These are phyloP conservation scores for Leccinum variicolor DNA, from an alignment of 768 basidiomycete genomes.

Conservation along the genomic window DNA sequence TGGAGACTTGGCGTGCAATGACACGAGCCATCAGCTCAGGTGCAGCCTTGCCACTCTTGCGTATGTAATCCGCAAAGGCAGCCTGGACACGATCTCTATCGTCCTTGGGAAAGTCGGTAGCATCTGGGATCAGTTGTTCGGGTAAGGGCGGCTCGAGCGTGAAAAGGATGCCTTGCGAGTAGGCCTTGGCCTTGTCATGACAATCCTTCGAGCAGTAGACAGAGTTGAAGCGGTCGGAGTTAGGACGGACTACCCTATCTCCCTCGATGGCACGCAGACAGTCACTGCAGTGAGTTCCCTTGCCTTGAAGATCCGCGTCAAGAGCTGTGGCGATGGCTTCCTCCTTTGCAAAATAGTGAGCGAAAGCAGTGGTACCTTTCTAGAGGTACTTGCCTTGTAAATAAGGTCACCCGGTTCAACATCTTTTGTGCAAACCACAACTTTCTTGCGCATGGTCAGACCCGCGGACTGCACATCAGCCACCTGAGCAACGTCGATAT, in stretches of 20 bases:
- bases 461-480: conserved; percentile 9
- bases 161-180: conserved; percentile 71
- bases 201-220: conserved; percentile 76
- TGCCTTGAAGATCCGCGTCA: conserved; percentile 66
- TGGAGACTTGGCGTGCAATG: conserved; percentile 66
- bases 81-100: conserved; percentile 57
- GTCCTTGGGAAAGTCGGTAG: conserved; percentile 34
- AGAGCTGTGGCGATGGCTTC: conserved; percentile 67
- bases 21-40: conserved; percentile 67
- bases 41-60: conserved; percentile 41
- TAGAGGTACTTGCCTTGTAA: conserved; percentile 53
- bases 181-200: conserved; percentile 48
- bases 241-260: conserved; percentile 41
- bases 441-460: conserved; percentile 40
- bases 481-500: conserved; percentile 24
- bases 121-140: conserved; percentile 31
- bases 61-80: conserved; percentile 54
- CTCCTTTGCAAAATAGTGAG: conserved; percentile 47
- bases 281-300: conserved; percentile 68
- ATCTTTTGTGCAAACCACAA: conserved; percentile 64
- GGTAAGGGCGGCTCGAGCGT: conserved; percentile 63
- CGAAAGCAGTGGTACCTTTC: background rate
- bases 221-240: conserved; percentile 51
- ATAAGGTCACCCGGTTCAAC: conserved; percentile 70
- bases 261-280: conserved; percentile 62